These are phyloP conservation scores for Geotrichum ghanense DNA, from an alignment of 805 yeast species.

Conservation along the genomic window DNA sequence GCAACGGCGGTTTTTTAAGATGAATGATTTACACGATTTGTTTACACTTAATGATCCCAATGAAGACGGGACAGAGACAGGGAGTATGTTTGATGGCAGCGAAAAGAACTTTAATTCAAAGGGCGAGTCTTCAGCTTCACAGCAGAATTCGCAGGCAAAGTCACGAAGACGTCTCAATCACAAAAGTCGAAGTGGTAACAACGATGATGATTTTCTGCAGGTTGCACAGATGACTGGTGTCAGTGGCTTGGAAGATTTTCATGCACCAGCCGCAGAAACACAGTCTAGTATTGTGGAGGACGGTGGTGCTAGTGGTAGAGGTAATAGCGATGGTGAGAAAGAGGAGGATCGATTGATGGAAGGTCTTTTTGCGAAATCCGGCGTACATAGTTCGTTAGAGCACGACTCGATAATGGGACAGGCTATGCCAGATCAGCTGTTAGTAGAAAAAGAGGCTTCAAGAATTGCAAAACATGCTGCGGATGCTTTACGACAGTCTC, in stretches of 20 bases:
- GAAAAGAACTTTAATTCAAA: conserved; percentile 8
- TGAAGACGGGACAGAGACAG: conserved; percentile 61
- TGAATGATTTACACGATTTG: conserved; percentile 81
- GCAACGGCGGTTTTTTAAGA: conserved; percentile 84
- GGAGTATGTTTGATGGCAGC: conserved; percentile 45
- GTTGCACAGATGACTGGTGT: conserved; percentile 63
- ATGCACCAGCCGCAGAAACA: conserved; percentile 35
- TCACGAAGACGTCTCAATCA: conserved; percentile 16
- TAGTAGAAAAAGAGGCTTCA: conserved; percentile 54
- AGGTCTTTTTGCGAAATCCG: conserved; percentile 58
- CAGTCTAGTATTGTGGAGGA: conserved; percentile 9
- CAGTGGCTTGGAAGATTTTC: conserved; percentile 54
- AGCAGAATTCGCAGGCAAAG: conserved; percentile 2
- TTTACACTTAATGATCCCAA: conserved; percentile 68
- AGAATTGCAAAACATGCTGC: conserved; percentile 53
- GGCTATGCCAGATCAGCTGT: conserved; percentile 37
- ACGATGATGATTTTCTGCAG: conserved; percentile 54
- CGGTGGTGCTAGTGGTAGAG: neutral
- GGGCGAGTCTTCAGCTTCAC: neutral
- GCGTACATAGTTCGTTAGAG: conserved; percentile 61
- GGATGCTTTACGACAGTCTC: conserved; percentile 44
- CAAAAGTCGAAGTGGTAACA: conserved; percentile 20
- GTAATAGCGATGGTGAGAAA: conserved; percentile 3
- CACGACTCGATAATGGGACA: conserved; percentile 69
- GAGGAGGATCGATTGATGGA: conserved; percentile 58